These are phyloP conservation scores for Colletotrichum navitas DNA, from an alignment of 2,329 filamentous ascomycete species.

Conservation along the genomic window DNA sequence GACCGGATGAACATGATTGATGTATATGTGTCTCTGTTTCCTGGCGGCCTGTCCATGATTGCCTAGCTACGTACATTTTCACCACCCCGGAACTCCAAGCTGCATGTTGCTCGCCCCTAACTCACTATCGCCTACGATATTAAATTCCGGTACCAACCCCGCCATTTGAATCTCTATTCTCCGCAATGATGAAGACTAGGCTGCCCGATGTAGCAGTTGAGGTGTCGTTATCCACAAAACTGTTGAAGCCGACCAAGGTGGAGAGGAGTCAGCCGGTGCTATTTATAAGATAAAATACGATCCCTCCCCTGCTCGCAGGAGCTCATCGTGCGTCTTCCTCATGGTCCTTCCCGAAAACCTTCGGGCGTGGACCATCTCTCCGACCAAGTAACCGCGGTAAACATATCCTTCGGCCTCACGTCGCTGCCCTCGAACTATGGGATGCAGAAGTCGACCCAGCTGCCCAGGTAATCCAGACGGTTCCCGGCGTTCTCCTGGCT, in stretches of 20 bases:
- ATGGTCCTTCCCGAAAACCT: neutral
- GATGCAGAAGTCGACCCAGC: conserved; percentile 89
- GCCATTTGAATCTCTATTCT: neutral
- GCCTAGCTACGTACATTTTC: neutral
- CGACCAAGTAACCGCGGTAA: too few relatives aligned
- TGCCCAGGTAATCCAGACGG: conserved; percentile 83
- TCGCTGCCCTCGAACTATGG: conserved; percentile 56
- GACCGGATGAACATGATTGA: neutral
- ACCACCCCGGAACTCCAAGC: neutral
- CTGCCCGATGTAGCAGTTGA: neutral
- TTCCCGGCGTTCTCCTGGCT: conserved; percentile 72
- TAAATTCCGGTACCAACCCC: neutral
- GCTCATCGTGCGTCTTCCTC: neutral
- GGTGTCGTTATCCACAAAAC: neutral
- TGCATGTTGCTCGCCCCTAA: neutral
- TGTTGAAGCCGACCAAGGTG: neutral
- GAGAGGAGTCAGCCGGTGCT: neutral
- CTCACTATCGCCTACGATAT: neutral
- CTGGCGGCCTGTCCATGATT: neutral
- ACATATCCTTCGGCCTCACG: neutral
- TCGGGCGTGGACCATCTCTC: neutral
- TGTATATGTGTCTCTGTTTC: neutral
- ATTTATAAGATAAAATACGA: neutral
- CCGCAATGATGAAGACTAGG: neutral
- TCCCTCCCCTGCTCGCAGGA: neutral